These are phyloP conservation scores for Sordariomycetes sp. DNA, from an alignment of 2,329 filamentous ascomycete species.

Conservation along the genomic window DNA sequence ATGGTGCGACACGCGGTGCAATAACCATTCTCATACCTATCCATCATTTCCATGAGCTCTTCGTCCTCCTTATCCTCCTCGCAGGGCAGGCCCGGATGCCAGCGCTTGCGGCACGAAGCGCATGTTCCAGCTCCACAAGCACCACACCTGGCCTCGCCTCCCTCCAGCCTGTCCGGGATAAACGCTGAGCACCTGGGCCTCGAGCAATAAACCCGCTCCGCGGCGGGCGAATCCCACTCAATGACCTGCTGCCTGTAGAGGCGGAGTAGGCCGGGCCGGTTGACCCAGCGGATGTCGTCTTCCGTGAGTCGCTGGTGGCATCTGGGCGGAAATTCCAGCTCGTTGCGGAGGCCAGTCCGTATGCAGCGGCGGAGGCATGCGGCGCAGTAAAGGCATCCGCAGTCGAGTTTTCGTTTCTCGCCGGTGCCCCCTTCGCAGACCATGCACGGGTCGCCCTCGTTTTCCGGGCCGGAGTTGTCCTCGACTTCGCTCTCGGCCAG, in stretches of 20 bases:
- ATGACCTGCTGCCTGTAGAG: conserved; percentile 6
- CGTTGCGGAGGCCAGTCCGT: conserved; percentile 6
- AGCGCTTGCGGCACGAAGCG: conserved; percentile 1
- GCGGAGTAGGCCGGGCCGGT: conserved; percentile 2
- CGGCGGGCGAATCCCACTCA: conserved; percentile 7
- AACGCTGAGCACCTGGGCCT: conserved; percentile 8
- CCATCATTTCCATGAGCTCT: conserved; percentile 23
- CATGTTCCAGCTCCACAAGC: conserved; percentile 8
- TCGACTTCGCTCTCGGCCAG: background rate
- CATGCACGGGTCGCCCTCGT: background rate
- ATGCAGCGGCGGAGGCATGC: conserved; percentile 8
- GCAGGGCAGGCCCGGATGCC: conserved; percentile 9
- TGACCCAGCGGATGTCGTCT: conserved; percentile 4
- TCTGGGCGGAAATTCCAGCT: conserved; percentile 8
- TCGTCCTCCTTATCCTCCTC: conserved; percentile 8
- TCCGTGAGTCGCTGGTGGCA: conserved; percentile 8
- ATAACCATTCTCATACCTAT: conserved; percentile 40
- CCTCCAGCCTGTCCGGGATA: conserved; percentile 3
- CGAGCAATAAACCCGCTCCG: conserved; percentile 7
- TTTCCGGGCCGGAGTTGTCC: background rate
- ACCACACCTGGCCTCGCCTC: conserved; percentile 2
- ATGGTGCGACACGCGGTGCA: conserved; percentile 45
- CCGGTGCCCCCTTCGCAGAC: background rate
- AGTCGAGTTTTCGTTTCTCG: conserved; percentile 2
- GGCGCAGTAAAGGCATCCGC: conserved; percentile 9